phyloP scores from a whole-genome alignment of 2,329 filamentous ascomycete species.

The Fusarium sp. region DNA sequence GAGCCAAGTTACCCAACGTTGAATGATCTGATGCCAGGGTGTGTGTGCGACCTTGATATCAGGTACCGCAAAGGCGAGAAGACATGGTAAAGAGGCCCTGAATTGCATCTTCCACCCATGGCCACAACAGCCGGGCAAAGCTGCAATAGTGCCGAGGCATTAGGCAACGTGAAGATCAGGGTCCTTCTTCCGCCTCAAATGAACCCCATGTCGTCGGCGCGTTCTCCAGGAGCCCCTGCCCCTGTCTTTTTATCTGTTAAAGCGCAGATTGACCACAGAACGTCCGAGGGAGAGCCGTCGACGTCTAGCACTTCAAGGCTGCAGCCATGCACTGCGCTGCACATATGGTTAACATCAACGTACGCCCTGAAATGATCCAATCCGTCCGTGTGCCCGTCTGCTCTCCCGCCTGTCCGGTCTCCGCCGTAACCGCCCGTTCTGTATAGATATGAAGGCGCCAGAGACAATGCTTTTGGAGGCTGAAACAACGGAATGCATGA shows the following conservation, averaged over 20 bases:
- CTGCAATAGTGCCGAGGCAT: constrained; percentile 8
- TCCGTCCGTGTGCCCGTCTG: constrained; percentile 6
- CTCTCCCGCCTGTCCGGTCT: constrained; percentile 27
- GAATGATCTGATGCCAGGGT: constrained; percentile 36
- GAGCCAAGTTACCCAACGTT: constrained; percentile 28
- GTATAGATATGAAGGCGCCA: constrained; percentile 12
- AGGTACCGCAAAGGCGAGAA: constrained; percentile 16
- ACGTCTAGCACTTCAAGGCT: constrained; percentile 4
- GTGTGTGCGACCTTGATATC: constrained; percentile 26
- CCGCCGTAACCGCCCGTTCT: constrained; percentile 22
- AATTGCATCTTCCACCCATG: neutral
- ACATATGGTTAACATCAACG: neutral
- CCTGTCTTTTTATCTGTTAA: constrained; percentile 12
- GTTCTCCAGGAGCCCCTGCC: constrained; percentile 15
- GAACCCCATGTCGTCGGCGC: constrained; percentile 15
- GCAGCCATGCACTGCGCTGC: neutral
- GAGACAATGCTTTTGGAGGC: constrained; percentile 13
- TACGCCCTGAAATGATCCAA: constrained; percentile 4
- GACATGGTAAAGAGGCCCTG: neutral
- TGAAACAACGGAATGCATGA: constrained; percentile 32
- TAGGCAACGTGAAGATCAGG: constrained; percentile 18
- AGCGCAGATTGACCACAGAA: constrained; percentile 22
- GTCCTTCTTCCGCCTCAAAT: constrained; percentile 18
- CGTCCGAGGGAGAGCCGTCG: constrained; percentile 33
- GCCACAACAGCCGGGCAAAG: neutral